phyloP scores from a whole-genome alignment of 1,139 yeast genomes.

The Pichia sp. region DNA sequence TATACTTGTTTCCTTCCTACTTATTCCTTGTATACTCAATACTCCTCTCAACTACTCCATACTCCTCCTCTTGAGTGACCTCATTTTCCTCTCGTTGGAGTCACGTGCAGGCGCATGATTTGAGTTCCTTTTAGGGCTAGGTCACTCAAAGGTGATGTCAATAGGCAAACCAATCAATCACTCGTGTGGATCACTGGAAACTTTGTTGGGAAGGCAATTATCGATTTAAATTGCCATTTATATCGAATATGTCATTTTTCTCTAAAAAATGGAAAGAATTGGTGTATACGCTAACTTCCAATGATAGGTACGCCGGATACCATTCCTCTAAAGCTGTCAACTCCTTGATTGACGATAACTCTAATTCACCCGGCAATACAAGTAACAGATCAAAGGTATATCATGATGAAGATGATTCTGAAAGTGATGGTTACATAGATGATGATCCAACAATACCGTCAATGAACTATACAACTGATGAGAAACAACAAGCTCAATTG shows the following conservation, averaged over 20 bases:
- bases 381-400: not conserved
- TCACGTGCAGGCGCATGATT: too few species aligned
- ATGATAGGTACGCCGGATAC: constrained; percentile 63
- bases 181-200: too few species aligned
- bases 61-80: too few species aligned
- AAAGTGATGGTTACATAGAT: too few species aligned
- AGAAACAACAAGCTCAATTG: constrained; percentile 14
- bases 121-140: too few species aligned
- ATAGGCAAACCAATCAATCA: too few species aligned
- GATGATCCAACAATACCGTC: not conserved
- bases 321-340: constrained; percentile 34
- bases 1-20: not conserved
- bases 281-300: constrained; percentile 57
- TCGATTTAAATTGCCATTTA: not conserved
- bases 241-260: constrained; percentile 12
- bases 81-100: too few species aligned
- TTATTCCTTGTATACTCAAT: too few species aligned
- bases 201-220: too few species aligned
- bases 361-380: constrained; percentile 1
- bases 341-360: constrained; percentile 4
- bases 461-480: constrained; percentile 8
- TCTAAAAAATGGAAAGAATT: constrained; percentile 39
- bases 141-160: too few species aligned
- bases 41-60: not conserved
- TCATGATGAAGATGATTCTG: too few species aligned